Base-by-base conservation (phyloP, 169 alveolate genomes). In the Eimeria maxima region DNA sequence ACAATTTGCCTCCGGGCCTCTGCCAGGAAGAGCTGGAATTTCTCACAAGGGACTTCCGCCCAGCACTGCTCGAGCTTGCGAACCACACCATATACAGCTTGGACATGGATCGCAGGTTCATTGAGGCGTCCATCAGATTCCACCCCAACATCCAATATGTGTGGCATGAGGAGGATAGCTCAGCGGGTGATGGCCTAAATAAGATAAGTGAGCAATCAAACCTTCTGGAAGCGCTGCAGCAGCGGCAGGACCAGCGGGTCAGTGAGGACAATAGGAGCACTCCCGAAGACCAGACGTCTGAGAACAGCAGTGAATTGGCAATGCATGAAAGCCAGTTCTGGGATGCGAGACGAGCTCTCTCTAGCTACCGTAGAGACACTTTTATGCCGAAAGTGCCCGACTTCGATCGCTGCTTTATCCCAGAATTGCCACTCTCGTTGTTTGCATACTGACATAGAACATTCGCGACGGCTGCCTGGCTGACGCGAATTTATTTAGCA, bases 391-490 rank as follows among this genome's bases (percentile, higher is more conserved):
- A 86, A 42, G 93, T 63, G 20, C 93, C 93, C 4, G 93, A 86
- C 81, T 63, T 86, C n/a, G 93, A 57, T 86, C 80, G 93, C 50
- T 86, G 93, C 81, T 16, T 60, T 18, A 71, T 63, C 10, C 93
- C 93, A 8, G 93, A 60, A n/a, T 53, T 86, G 80, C 93, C 93
- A 10, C 93, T 86, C 13, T 86, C 93, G 42, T 57, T 86, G 93
- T 86, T 86, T 86, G 93, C 93, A 38, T 86, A 86, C 93, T 86
- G 78, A 86, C 87, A 74, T 11, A 18, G 0, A 3, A 74, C 33
- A 38, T 20, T 74, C 80, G 80, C 80, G 80, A 22, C 50, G 45
- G 80, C 50, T 45, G 13, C 50, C n/a, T 29, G 27, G 50, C 50
- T 27, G 80, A 16, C 80, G 80, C 80, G 80, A 69, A 69, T 69